Conservation (phyloP, 305 asterid genomes). For the Fraxinus platypoda region DNA sequence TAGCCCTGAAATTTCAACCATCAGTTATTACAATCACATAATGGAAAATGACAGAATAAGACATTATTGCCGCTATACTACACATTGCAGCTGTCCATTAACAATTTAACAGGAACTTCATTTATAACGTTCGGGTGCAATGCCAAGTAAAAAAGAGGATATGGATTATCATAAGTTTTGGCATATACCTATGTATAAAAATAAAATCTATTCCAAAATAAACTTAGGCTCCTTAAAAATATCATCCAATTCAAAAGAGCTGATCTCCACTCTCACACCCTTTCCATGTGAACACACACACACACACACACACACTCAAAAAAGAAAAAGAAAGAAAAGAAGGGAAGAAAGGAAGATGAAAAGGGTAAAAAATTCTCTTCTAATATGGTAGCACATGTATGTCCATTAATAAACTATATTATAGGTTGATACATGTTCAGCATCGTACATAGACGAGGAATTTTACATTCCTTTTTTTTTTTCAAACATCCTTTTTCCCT, state of each 20-base stretch:
- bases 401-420: background rate
- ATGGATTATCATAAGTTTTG: background rate
- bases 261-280: background rate
- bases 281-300: background rate
- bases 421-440: background rate
- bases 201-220: background rate
- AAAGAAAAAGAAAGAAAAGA: background rate
- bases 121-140: background rate
- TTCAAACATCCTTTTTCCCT: background rate
- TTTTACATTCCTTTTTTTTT: background rate
- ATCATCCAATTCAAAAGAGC: background rate
- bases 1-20: conserved; percentile 71
- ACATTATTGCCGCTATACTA: background rate
- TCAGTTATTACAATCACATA: conserved; percentile 7
- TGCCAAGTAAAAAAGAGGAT: background rate
- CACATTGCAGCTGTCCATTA: background rate
- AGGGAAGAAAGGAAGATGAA: background rate
- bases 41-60: background rate
- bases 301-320: background rate
- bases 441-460: background rate
- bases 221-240: background rate
- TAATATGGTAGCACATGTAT: background rate
- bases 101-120: background rate
- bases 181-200: background rate
- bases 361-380: background rate